These are phyloP conservation scores for Puccinia hordei DNA, from an alignment of 1,284 basidiomycete species.

Conservation along the genomic window DNA sequence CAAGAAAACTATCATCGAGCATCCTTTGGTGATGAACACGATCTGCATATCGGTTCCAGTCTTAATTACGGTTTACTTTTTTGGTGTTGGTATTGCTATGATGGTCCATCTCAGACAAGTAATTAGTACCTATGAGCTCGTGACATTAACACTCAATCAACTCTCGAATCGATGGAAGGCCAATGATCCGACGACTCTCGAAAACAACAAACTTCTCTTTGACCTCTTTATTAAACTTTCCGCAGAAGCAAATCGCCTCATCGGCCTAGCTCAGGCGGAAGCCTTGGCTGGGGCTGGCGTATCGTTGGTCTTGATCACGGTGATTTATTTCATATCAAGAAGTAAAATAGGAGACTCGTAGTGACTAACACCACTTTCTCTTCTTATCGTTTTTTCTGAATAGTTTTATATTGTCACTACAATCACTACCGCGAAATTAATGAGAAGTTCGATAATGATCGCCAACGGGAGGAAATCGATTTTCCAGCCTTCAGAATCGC, in stretches of 20 bases:
- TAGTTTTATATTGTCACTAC: background rate
- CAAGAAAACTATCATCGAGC: background rate
- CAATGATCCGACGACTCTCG: background rate
- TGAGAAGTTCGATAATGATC: background rate
- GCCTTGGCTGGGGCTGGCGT: background rate
- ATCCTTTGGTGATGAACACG: background rate
- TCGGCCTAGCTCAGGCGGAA: background rate
- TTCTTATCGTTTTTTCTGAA: background rate
- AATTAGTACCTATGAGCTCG: background rate
- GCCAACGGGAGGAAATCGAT: background rate
- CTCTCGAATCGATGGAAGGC: background rate
- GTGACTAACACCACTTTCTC: background rate
- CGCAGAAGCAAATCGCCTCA: background rate
- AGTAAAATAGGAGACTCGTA: background rate
- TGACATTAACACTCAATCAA: background rate
- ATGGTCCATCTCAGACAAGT: background rate
- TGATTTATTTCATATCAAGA: background rate
- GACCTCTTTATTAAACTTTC: background rate
- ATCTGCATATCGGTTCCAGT: background rate
- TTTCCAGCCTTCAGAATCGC: background rate
- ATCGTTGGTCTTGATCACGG: background rate
- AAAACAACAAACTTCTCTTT: slow-evolving; percentile 1
- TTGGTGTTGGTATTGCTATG: background rate
- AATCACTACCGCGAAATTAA: background rate
- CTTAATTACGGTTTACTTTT: background rate